These are phyloP conservation scores for Aspergillus sp. DNA, from an alignment of 2,329 filamentous ascomycete species.

Conservation along the genomic window DNA sequence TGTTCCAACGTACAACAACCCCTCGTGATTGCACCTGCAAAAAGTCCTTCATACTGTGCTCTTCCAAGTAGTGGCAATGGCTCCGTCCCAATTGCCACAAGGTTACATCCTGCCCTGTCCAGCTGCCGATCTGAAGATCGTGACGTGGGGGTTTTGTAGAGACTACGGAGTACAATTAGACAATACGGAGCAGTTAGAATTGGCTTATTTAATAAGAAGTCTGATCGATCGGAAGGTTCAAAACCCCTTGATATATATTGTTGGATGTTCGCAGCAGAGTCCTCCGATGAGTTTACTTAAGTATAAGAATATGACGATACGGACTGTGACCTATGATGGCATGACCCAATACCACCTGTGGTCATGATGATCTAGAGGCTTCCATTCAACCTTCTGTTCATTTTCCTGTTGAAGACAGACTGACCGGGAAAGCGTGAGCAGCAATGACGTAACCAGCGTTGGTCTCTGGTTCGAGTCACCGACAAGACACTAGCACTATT, in stretches of 20 bases:
- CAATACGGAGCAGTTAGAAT: not conserved
- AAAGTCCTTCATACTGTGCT: no score
- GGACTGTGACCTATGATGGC: not conserved
- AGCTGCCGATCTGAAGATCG: not conserved
- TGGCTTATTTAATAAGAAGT: not conserved
- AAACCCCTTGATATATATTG: not conserved
- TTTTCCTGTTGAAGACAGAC: not conserved
- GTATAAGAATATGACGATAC: not conserved
- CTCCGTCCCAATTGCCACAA: not conserved
- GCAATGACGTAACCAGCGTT: not conserved
- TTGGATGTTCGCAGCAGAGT: not conserved
- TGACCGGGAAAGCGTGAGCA: no score
- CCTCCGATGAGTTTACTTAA: not conserved
- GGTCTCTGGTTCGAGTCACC: not conserved
- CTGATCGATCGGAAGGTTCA: no score
- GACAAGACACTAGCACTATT: not conserved
- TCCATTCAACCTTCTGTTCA: not conserved
- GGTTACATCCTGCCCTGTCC: not conserved
- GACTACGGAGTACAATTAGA: not conserved
- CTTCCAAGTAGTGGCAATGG: no score
- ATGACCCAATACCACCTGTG: not conserved
- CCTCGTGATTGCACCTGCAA: no score
- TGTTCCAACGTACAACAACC: no score
- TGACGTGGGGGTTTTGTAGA: not conserved
- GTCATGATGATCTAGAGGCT: conserved; percentile 1